phyloP scores from a whole-genome alignment of 495 filamentous ascomycete genomes.

The Neurospora sp. region DNA sequence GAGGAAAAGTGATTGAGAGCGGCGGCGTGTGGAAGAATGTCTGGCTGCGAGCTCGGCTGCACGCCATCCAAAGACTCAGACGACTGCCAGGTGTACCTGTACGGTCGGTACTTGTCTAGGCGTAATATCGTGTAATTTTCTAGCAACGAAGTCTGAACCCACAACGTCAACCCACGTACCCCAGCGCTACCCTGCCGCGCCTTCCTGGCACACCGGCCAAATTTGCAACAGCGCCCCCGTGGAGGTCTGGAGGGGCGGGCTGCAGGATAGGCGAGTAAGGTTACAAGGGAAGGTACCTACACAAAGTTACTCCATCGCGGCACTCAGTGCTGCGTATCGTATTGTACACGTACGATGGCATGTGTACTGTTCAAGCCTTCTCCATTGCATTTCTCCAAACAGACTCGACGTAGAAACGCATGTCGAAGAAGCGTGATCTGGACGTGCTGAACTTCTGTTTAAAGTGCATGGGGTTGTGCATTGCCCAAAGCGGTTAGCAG shows the following conservation, averaged over 20 bases:
- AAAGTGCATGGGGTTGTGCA: neutral
- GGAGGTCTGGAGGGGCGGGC: conserved; percentile 6
- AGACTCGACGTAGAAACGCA: neutral
- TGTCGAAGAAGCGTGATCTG: neutral
- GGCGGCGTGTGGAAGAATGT: neutral
- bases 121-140: conserved; percentile 6
- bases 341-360: neutral
- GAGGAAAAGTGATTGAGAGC: neutral
- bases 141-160: conserved; percentile 8
- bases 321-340: neutral
- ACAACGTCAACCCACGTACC: neutral
- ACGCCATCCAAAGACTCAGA: neutral
- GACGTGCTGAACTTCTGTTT: neutral
- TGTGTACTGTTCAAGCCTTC: neutral
- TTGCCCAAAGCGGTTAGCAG: neutral
- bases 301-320: neutral
- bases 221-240: conserved; percentile 5
- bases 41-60: neutral
- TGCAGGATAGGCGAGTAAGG: neutral
- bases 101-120: conserved; percentile 2
- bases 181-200: neutral
- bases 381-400: neutral
- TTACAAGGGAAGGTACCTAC: neutral
- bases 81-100: neutral
- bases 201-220: conserved; percentile 11